Conservation (phyloP, 495 filamentous ascomycete genomes). For the Aspergillus carlsbadensis region DNA sequence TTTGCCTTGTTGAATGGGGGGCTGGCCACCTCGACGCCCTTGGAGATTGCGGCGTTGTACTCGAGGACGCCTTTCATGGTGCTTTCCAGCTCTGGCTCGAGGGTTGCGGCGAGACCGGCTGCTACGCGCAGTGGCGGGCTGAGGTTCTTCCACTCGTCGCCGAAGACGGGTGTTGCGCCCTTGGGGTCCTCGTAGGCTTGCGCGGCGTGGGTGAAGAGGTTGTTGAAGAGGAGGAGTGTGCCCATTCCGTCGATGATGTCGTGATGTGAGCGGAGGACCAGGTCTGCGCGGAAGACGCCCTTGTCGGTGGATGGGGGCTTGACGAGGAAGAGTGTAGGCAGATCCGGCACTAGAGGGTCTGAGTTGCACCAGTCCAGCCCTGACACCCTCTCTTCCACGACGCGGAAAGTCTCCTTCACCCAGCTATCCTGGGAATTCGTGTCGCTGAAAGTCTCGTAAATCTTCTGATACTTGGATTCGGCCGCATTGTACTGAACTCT, state of each 20-base stretch:
- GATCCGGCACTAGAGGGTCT: constrained; percentile 34
- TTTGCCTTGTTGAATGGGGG: constrained; percentile 14
- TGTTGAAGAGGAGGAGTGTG: constrained; percentile 35
- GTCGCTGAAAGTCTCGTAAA: constrained; percentile 21
- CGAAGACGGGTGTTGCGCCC: constrained; percentile 12
- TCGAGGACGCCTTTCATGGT: too few species aligned
- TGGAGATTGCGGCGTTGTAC: neutral
- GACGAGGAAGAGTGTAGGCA: constrained; percentile 40
- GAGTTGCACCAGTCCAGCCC: constrained; percentile 42
- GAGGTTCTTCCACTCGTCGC: constrained; percentile 20
- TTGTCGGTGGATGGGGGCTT: constrained; percentile 9
- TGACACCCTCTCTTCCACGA: constrained; percentile 24
- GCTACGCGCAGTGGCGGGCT: constrained; percentile 26
- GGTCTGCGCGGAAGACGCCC: constrained; percentile 19
- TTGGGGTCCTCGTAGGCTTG: constrained; percentile 8
- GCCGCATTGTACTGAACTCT: constrained; percentile 23
- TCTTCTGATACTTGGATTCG: constrained; percentile 32
- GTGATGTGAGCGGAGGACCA: constrained; percentile 46
- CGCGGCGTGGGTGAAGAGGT: constrained; percentile 20
- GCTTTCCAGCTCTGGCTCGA: neutral
- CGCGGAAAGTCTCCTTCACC: constrained; percentile 35
- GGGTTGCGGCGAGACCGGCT: constrained; percentile 13
- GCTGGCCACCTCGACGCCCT: constrained; percentile 17
- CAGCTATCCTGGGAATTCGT: constrained; percentile 23
- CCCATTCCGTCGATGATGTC: constrained; percentile 51